Evolutionary conservation across 805 yeast genomes (phyloP).

Genomic region (Yamadazyma olivae): DNA sequence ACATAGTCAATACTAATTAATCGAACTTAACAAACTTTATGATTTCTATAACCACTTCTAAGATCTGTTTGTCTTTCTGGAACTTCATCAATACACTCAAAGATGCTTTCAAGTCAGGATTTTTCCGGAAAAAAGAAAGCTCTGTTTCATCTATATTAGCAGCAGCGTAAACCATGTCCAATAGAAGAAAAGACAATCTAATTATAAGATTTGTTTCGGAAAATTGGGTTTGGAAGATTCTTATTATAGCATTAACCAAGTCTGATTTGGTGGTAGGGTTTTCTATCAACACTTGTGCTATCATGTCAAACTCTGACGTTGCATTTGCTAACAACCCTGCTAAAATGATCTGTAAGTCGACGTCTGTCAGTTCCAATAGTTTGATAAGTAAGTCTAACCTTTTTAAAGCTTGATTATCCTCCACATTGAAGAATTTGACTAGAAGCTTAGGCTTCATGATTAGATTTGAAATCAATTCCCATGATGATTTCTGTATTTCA

Average conservation of each 20-base stretch:
- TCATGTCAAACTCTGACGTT: constrained; percentile 35
- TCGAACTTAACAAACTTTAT: constrained; percentile 8
- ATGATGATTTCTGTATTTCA: constrained; percentile 53
- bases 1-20: background rate
- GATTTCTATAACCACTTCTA: constrained; percentile 12
- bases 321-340: constrained; percentile 41
- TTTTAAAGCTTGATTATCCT: constrained; percentile 22
- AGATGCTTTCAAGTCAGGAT: constrained; percentile 5
- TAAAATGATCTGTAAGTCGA: constrained; percentile 24
- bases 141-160: constrained; percentile 2
- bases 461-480: constrained; percentile 65
- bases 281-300: constrained; percentile 22
- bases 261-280: constrained; percentile 13
- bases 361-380: constrained; percentile 31
- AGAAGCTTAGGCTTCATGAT: constrained; percentile 39
- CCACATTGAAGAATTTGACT: constrained; percentile 60
- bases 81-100: constrained; percentile 1
- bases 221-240: constrained; percentile 23
- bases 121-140: background rate
- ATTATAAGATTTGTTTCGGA: constrained; percentile 23
- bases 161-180: constrained; percentile 12
- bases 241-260: constrained; percentile 17
- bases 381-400: constrained; percentile 30
- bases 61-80: constrained; percentile 7
- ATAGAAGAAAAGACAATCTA: constrained; percentile 21